Evolutionary conservation across 176 grass and related monocot species (phyloP), one percentile per base, ranked within the genome.

Genomic region (Pontederia crassipes): DNA sequence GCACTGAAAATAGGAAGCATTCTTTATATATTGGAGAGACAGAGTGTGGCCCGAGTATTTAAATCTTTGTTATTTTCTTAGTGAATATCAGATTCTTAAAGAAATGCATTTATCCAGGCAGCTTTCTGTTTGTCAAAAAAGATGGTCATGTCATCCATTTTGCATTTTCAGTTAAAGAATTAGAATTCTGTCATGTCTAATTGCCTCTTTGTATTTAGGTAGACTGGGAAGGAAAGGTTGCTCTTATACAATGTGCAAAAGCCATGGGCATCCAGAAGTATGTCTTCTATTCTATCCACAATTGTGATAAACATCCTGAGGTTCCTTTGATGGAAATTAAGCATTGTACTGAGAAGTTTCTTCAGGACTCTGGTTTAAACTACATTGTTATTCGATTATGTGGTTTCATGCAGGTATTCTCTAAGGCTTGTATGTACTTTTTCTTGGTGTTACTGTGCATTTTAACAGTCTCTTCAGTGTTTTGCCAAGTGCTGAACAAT

Each of bases 151-250:
- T 20, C 49, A 20, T 27, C 29, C 47, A 24, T 61, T 62, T 54
- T 0, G 2, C 32, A 40, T 40, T 40, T 40, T 40, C 32, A 40
- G 32, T 7, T 40, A 40, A 40, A 40, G 0, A 40, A 40, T 46
- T 62, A 53, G 11, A 10, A 15, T 29, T 45, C 45, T 9, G 2
- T n/a, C 11, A 12, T 15, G 18, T 73, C 11, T 63, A 46, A 73
- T 73, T 51, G 50, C 11, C 26, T 73, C 65, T 55, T 79, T 85
- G 28, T 74, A 62, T 84, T 93, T 91, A 97, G 92, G 92, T 97
- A 91, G 87, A 97, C 71, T 97, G 87, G 92, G 87, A 97, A 91
- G 84, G 92, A 78, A 97, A 97, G 72, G 87, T 97, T 85, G 84
- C 87, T 82, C 80, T 97, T 63, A 91, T 97, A 81, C 92, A 91